Evolutionary conservation across 1,139 yeast genomes (phyloP).

Genomic region (Eremothecium cymbalariae): DNA sequence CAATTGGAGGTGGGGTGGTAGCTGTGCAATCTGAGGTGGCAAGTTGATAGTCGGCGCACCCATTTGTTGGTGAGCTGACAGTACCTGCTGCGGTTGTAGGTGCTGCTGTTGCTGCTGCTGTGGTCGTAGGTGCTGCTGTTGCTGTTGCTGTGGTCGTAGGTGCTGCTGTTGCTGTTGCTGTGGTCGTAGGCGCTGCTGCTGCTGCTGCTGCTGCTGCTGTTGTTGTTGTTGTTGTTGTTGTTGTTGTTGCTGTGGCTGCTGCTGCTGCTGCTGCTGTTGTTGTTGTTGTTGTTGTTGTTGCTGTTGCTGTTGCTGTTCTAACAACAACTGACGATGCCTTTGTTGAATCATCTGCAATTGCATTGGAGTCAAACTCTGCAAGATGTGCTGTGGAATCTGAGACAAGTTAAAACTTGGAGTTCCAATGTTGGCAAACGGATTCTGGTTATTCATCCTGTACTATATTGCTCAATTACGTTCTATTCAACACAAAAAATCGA

Average conservation of each 20-base stretch:
- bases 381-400: constrained; percentile 29
- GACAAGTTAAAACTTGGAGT: constrained; percentile 31
- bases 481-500: constrained; percentile 2
- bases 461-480: constrained; percentile 4
- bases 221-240: constrained; percentile 20
- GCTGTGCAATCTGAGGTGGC: constrained; percentile 31
- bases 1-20: constrained; percentile 30
- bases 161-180: constrained; percentile 14
- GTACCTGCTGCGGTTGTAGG: constrained; percentile 11
- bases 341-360: constrained; percentile 34
- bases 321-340: constrained; percentile 28
- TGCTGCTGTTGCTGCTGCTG: constrained; percentile 20
- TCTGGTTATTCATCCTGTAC: constrained; percentile 11
- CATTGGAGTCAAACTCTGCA: constrained; percentile 28
- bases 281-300: constrained; percentile 21
- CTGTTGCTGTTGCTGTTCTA: constrained; percentile 18
- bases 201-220: constrained; percentile 17
- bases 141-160: constrained; percentile 16
- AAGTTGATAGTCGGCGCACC: constrained; percentile 19
- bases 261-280: constrained; percentile 14
- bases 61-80: no score
- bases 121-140: constrained; percentile 16
- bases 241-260: constrained; percentile 18
- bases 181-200: constrained; percentile 17
- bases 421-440: constrained; percentile 29